Evolutionary conservation across 2,329 filamentous ascomycete species (phyloP).

Genomic region (Sporothrix protearum): DNA sequence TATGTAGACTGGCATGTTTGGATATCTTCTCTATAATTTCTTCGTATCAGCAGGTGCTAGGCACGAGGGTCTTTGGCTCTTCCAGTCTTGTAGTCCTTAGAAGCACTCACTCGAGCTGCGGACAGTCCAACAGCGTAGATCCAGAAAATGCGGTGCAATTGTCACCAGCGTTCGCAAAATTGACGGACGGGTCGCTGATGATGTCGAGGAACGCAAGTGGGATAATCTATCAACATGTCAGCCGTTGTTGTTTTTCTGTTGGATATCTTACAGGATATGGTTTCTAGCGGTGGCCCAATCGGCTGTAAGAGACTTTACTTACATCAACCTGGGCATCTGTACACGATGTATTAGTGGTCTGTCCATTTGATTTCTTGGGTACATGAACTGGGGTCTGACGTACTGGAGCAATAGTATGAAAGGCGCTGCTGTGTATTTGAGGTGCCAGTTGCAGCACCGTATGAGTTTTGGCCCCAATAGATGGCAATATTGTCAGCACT

Average conservation of each 20-base stretch:
- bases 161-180: slow-evolving; percentile 63
- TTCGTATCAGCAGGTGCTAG: neutral
- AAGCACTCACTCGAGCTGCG: slow-evolving; percentile 60
- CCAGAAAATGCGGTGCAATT: slow-evolving; percentile 57
- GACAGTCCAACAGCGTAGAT: slow-evolving; percentile 58
- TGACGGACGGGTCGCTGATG: slow-evolving; percentile 54
- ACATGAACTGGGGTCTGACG: slow-evolving; percentile 31
- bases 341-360: neutral
- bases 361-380: neutral
- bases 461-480: slow-evolving; percentile 70
- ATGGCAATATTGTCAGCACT: slow-evolving; percentile 55
- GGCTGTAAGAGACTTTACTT: slow-evolving; percentile 26
- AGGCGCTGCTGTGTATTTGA: slow-evolving; percentile 53
- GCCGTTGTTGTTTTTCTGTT: neutral
- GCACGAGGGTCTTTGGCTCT: too few species aligned
- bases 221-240: slow-evolving; percentile 48
- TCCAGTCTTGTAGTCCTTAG: neutral
- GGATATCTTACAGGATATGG: neutral
- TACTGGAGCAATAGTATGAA: slow-evolving; percentile 57
- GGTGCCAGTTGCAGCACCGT: slow-evolving; percentile 43
- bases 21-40: slow-evolving; percentile 48
- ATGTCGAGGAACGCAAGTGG: slow-evolving; percentile 60
- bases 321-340: slow-evolving; percentile 43
- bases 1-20: slow-evolving; percentile 57
- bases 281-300: neutral